Evolutionary conservation across 2,329 filamentous ascomycete genomes (phyloP).

Genomic region (Ramularia collo-cygni): DNA sequence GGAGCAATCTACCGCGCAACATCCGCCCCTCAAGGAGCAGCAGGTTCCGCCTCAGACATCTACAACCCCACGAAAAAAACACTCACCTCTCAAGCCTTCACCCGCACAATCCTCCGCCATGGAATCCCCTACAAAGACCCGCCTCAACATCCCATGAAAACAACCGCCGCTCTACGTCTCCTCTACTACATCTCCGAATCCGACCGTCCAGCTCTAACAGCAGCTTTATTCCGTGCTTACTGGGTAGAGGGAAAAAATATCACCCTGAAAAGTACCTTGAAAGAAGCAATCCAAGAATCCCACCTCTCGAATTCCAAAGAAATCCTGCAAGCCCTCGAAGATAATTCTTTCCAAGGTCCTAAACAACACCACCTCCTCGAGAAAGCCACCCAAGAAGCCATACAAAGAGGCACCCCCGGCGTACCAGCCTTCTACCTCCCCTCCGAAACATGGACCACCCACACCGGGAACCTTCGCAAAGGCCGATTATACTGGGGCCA

Average conservation of each 20-base stretch:
- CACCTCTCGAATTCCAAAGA: slow-evolving; percentile 2
- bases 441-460: slow-evolving; percentile 14
- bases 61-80: slow-evolving; percentile 22
- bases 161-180: slow-evolving; percentile 16
- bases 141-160: slow-evolving; percentile 19
- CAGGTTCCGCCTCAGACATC: slow-evolving; percentile 19
- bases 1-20: slow-evolving; percentile 22
- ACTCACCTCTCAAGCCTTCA: slow-evolving; percentile 15
- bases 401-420: slow-evolving; percentile 17
- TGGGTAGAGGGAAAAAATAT: slow-evolving; percentile 18
- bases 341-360: slow-evolving; percentile 14
- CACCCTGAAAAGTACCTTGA: slow-evolving; percentile 6
- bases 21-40: slow-evolving; percentile 19
- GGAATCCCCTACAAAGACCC: slow-evolving; percentile 16
- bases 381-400: slow-evolving; percentile 14
- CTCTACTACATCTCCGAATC: slow-evolving; percentile 12
- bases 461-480: slow-evolving; percentile 5
- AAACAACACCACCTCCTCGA: slow-evolving; percentile 12
- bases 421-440: slow-evolving; percentile 19
- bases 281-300: slow-evolving; percentile 10
- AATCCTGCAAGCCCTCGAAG: slow-evolving; percentile 12
- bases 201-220: slow-evolving; percentile 11
- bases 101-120: slow-evolving; percentile 12
- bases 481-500: slow-evolving; percentile 21
- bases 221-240: slow-evolving; percentile 16